Evolutionary conservation across 202 grass and related monocot species (phyloP), one percentile per base, ranked within the genome.

Genomic region (Schoenoplectus tabernaemontani): DNA sequence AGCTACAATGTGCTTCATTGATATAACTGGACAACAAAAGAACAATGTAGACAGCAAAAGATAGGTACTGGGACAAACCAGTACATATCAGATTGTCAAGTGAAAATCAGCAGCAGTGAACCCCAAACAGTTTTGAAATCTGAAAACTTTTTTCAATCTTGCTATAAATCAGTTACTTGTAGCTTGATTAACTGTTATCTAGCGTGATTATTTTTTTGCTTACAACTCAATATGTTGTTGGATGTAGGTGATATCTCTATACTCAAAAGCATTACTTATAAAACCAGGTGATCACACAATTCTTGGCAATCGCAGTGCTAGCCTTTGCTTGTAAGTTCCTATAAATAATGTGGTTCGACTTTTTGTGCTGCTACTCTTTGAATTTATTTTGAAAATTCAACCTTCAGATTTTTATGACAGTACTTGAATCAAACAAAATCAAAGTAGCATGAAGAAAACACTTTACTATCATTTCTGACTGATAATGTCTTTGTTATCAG

Each of bases 301-400:
- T 84, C 83, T 98, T 73, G 78, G 92, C 76, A 98, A 95, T 70
- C 84, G 96, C 80, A 92, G 96, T 92, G 84, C 87, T 87, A 74
- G 91, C 56, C 95, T 98, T 76, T 91, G 89, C 85, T 85, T 82
- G 96, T 98, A 77, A 93, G 88, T 91, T 86, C 50, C 22, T 50
- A 37, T 60, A 6, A 9, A 9, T 87, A n/a, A 77, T 51, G 32
- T 38, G 39, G 58, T 78, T 82, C 13, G 80, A 42, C 77, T 83
- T 33, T 77, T 42, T 53, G 23, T 69, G 58, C 33, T 20, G 15
- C 38, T 37, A 9, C 19, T 38, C 53, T 78, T 84, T 24, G 46
- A 78, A 57, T 85, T 22, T 69, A 83, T 42, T 59, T 59, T 83
- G 64, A 42, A 51, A 74, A 74, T 82, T 41, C 32, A 41, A 34